Evolutionary conservation across 768 basidiomycete species (phyloP), one percentile per base, ranked within the genome.

Genomic region (Termitomyces sp.): DNA sequence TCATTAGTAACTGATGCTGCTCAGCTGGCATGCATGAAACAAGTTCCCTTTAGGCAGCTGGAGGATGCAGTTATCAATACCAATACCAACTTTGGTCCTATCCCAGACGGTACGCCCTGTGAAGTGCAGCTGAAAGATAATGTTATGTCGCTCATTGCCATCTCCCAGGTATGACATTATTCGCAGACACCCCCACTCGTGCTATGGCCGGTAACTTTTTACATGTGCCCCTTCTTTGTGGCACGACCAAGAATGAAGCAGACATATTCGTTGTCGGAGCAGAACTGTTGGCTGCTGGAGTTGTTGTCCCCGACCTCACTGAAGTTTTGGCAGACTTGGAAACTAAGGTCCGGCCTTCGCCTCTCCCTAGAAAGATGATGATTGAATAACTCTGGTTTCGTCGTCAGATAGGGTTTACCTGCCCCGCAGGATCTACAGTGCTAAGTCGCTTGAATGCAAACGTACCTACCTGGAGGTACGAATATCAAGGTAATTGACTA

Each of bases 21-120:
- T 16, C 75, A 77, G 49, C 55, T 75, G 6, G 48, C 66, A 10
- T 77, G 75, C 54, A 75, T 75, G 75, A 66, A 73, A 57, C 59
- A 62, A 13, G 67, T 72, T 4, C 66, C 73, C 16, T 65, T 56
- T 55, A 62, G 64, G 13, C 69, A 61, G 28, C 57, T 77, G 16
- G 70, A 73, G 49, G 64, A 71, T 54, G 72, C 71, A 0, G 71
- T 73, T 1, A 66, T 71, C 24, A 69, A 57, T 31, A 68, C 69
- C 1, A 68, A 66, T 47, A 50, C 62, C 9, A 55, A 57, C 5
- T 75, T 77, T 57, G 58, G 56, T 18, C 68, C 67, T 15, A 64
- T 73, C 8, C 56, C 62, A 22, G 75, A 77, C 55, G 66, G 75
- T 75, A 48, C 26, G 72, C 51, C 12, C 3, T 12, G 16, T 16